Percentiles rank a stretch among this genome's conserved stretches.
phyloP scores from a whole-genome alignment of 805 yeast species.

The Debaryomyces tyrocola region DNA sequence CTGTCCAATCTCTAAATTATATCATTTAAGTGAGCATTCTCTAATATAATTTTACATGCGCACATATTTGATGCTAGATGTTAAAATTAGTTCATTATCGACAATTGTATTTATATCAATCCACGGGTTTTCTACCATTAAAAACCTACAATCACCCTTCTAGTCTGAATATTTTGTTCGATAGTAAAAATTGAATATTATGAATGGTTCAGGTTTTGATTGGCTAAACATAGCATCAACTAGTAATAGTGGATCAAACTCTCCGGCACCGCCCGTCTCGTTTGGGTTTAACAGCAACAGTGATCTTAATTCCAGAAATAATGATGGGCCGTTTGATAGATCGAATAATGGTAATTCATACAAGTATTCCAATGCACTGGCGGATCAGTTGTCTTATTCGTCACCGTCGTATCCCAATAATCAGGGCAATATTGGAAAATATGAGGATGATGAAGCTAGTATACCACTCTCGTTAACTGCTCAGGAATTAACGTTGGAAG shows the following conservation, averaged over 20 bases:
- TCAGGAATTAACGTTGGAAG: constrained; percentile 71
- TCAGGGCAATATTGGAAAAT: not conserved
- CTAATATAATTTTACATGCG: not conserved
- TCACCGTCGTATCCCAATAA: not conserved
- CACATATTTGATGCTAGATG: not conserved
- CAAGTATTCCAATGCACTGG: constrained; percentile 4
- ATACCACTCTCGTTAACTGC: constrained; percentile 66
- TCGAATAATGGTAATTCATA: not conserved
- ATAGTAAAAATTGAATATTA: constrained; percentile 2
- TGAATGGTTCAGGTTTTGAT: constrained; percentile 40
- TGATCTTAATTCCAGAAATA: not conserved
- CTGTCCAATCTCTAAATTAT: not conserved
- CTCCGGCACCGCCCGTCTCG: constrained; percentile 14
- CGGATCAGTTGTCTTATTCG: not conserved
- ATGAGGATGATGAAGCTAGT: constrained; percentile 32
- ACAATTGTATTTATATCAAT: not conserved
- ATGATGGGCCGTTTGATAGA: not conserved
- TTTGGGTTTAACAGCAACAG: constrained; percentile 9
- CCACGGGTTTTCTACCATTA: not conserved
- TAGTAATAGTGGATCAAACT: constrained; percentile 6
- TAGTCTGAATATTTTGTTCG: not conserved
- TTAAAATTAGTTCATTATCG: not conserved
- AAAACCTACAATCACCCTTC: not conserved
- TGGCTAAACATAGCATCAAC: constrained; percentile 45
- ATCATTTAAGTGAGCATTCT: no score